Percentiles rank a stretch among this genome's conserved stretches.
Conservation (phyloP, 441 rosid species). For the Corymbia citriodora region DNA sequence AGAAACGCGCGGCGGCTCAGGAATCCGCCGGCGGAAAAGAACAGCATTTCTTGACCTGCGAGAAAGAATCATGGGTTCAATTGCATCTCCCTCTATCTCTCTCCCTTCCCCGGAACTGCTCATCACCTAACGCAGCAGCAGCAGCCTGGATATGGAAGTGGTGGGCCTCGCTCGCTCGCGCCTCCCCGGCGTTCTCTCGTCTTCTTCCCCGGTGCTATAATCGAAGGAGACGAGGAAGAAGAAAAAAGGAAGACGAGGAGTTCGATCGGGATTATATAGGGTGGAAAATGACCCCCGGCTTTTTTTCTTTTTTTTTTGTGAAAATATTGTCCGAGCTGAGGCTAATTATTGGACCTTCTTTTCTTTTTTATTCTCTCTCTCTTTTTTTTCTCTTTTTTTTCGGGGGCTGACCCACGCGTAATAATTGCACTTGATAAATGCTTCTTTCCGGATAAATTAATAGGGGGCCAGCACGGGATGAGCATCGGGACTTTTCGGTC, state of each 20-base stretch:
- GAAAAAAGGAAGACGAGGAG: accelerated
- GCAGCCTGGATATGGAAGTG: neutral
- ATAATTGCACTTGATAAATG: neutral
- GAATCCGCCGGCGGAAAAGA: neutral
- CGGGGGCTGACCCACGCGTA: neutral
- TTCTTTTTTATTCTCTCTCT: neutral
- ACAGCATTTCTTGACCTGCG: neutral
- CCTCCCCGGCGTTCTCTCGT: neutral
- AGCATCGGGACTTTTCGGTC: neutral
- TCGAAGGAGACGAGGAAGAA: neutral
- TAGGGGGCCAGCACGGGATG: neutral
- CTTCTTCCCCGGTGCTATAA: neutral
- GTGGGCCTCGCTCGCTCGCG: neutral
- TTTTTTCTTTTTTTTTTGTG: neutral
- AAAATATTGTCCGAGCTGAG: neutral
- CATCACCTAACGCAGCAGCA: neutral
- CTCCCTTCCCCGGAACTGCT: neutral
- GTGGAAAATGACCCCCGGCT: neutral
- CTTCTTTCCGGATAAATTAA: neutral
- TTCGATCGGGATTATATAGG: neutral
- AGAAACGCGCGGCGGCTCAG: neutral
- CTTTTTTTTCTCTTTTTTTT: neutral
- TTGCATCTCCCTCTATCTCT: neutral
- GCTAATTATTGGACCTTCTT: neutral
- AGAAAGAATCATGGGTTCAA: neutral